Evolutionary conservation across 2,329 filamentous ascomycete species (phyloP).

Genomic region (Hypoxylon sp.): DNA sequence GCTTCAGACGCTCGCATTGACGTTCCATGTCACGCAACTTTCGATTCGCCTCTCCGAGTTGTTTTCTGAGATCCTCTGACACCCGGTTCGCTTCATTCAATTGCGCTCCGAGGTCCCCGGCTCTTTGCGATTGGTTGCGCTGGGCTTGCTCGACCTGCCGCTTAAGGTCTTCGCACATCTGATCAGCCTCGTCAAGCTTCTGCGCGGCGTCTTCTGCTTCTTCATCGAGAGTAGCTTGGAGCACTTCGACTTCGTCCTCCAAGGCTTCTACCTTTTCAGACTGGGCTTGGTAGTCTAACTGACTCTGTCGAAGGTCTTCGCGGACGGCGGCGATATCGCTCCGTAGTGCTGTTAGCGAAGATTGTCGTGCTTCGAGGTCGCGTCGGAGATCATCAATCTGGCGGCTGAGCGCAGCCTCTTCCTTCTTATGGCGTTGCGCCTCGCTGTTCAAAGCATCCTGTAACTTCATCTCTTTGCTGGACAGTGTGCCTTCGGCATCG

Average conservation of each 20-base stretch:
- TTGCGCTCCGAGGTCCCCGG: slow-evolving; percentile 38
- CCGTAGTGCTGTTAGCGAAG: slow-evolving; percentile 73
- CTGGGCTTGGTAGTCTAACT: slow-evolving; percentile 71
- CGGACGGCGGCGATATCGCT: slow-evolving; percentile 73
- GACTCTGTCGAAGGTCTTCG: slow-evolving; percentile 77
- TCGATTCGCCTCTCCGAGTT: slow-evolving; percentile 71
- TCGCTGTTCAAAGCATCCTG: slow-evolving; percentile 78
- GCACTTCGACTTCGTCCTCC: slow-evolving; percentile 81
- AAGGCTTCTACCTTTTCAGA: slow-evolving; percentile 74
- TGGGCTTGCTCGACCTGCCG: slow-evolving; percentile 55
- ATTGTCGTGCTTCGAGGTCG: slow-evolving; percentile 75
- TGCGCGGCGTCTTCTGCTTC: slow-evolving; percentile 70
- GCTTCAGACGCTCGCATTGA: slow-evolving; percentile 45
- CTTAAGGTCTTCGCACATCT: slow-evolving; percentile 59
- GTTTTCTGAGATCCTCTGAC: slow-evolving; percentile 52
- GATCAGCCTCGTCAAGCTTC: slow-evolving; percentile 58
- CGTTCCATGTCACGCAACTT: slow-evolving; percentile 72
- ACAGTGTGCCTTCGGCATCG: slow-evolving; percentile 73
- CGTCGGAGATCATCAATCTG: slow-evolving; percentile 80
- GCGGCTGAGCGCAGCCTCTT: slow-evolving; percentile 76
- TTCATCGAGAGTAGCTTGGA: slow-evolving; percentile 74
- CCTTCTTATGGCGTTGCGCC: slow-evolving; percentile 75
- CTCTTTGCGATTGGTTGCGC: slow-evolving; percentile 41
- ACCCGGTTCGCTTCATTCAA: slow-evolving; percentile 45
- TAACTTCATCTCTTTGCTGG: slow-evolving; percentile 74